These are phyloP conservation scores for Kazachstania martiniae DNA, from an alignment of 805 yeast species.

Conservation along the genomic window DNA sequence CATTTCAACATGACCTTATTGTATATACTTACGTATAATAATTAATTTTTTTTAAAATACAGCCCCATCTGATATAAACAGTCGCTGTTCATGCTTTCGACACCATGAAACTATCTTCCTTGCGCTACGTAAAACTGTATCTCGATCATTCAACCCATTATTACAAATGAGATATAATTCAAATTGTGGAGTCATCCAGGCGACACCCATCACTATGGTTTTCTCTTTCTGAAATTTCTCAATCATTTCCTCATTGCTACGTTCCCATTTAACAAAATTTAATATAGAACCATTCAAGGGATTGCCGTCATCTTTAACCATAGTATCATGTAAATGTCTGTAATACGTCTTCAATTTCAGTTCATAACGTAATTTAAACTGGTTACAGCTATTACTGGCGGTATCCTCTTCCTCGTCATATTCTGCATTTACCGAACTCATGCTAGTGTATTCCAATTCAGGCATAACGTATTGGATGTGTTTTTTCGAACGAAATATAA, in stretches of 20 bases:
- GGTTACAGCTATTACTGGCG: background rate
- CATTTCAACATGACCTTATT: slow-evolving; percentile 1
- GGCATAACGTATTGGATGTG: slow-evolving; percentile 41
- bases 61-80: slow-evolving; percentile 70
- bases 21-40: background rate
- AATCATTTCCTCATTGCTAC: background rate
- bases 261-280: slow-evolving; percentile 36
- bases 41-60: slow-evolving; percentile 32
- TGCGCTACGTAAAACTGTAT: slow-evolving; percentile 49
- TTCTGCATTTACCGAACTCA: too few relatives aligned
- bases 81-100: slow-evolving; percentile 51
- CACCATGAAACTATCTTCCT: slow-evolving; percentile 68
- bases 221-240: slow-evolving; percentile 9
- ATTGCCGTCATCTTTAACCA: slow-evolving; percentile 19
- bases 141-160: slow-evolving; percentile 46
- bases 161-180: slow-evolving; percentile 46
- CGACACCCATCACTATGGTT: slow-evolving; percentile 31
- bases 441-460: slow-evolving; percentile 15
- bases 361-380: slow-evolving; percentile 8
- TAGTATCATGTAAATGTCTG: slow-evolving; percentile 18
- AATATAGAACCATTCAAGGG: slow-evolving; percentile 32
- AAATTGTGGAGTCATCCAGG: slow-evolving; percentile 48
- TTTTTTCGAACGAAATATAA: slow-evolving; percentile 62
- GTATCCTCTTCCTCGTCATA: slow-evolving; percentile 4
- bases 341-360: slow-evolving; percentile 19